Conservation (phyloP, 768 basidiomycete species). For the Hypsizygus marmoreus region DNA sequence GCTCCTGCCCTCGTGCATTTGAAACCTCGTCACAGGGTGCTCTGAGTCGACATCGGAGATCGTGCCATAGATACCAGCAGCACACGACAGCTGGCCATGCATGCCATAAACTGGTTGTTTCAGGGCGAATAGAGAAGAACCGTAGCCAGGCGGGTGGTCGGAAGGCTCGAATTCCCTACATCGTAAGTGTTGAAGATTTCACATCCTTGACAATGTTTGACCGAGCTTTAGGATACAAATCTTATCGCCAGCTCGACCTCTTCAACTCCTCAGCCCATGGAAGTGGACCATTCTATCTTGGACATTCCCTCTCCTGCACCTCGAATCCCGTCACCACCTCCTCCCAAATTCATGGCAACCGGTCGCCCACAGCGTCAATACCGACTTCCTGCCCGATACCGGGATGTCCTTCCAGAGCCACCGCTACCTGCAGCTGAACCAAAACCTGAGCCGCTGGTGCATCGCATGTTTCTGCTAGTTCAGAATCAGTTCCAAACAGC, state of each 20-base stretch:
- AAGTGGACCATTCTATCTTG: too few relatives aligned
- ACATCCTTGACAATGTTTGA: too few relatives aligned
- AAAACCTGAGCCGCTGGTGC: slow-evolving; percentile 2
- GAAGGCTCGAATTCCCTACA: too few relatives aligned
- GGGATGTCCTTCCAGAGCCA: slow-evolving; percentile 15
- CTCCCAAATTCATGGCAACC: slow-evolving; percentile 11
- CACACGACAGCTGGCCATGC: too few relatives aligned
- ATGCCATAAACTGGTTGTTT: too few relatives aligned
- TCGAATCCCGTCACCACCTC: slow-evolving; percentile 9
- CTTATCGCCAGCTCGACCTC: not conserved
- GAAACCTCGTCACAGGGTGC: too few relatives aligned
- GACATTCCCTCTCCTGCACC: slow-evolving; percentile 5
- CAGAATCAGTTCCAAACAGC: slow-evolving; percentile 17
- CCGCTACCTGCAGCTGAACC: not conserved
- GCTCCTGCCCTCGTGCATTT: too few relatives aligned
- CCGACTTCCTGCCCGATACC: slow-evolving; percentile 11
- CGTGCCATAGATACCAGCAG: too few relatives aligned
- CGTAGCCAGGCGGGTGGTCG: too few relatives aligned
- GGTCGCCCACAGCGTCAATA: slow-evolving; percentile 16
- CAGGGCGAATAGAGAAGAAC: too few relatives aligned
- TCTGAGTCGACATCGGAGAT: too few relatives aligned
- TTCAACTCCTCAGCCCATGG: not conserved
- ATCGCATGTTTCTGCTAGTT: slow-evolving; percentile 18
- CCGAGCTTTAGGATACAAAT: not conserved
- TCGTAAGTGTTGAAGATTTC: too few relatives aligned